Conservation (phyloP, 2,329 filamentous ascomycete species). For the Aspergillus fructus region DNA sequence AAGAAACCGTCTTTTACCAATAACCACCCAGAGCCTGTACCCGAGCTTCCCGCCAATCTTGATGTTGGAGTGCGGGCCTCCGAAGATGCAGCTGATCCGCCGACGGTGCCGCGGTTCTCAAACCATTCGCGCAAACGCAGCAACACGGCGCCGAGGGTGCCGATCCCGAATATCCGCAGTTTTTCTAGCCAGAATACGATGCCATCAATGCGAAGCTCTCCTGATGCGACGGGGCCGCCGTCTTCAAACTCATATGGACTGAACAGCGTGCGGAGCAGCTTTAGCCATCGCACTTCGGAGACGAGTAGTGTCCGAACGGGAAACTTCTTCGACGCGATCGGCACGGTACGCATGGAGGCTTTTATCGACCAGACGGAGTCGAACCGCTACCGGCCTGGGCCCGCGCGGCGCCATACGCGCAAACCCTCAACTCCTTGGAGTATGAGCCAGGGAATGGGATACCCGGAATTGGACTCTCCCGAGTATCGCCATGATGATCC, state of each 20-base stretch:
- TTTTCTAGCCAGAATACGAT: conserved; percentile 59
- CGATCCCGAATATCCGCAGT: conserved; percentile 70
- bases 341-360: conserved; percentile 94
- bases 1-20: conserved; percentile 40
- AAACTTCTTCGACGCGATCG: conserved; percentile 81
- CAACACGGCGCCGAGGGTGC: conserved; percentile 75
- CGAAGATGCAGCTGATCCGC: conserved; percentile 50
- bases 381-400: conserved; percentile 24
- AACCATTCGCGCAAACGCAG: conserved; percentile 81
- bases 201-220: conserved; percentile 50
- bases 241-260: conserved; percentile 26
- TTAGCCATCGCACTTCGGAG: conserved; percentile 54
- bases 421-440: conserved; percentile 37
- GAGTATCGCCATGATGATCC: conserved; percentile 45
- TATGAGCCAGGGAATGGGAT: conserved; percentile 20
- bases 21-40: conserved; percentile 29
- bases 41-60: conserved; percentile 33
- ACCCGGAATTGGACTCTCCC: conserved; percentile 33
- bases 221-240: conserved; percentile 54
- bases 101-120: conserved; percentile 54
- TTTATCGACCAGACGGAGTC: conserved; percentile 67
- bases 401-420: conserved; percentile 22
- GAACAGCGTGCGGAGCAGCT: conserved; percentile 40
- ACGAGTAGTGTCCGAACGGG: conserved; percentile 49
- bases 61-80: conserved; percentile 31